Evolutionary conservation across 2,329 filamentous ascomycete species (phyloP).

Genomic region (Pestalotiopsis sp.): DNA sequence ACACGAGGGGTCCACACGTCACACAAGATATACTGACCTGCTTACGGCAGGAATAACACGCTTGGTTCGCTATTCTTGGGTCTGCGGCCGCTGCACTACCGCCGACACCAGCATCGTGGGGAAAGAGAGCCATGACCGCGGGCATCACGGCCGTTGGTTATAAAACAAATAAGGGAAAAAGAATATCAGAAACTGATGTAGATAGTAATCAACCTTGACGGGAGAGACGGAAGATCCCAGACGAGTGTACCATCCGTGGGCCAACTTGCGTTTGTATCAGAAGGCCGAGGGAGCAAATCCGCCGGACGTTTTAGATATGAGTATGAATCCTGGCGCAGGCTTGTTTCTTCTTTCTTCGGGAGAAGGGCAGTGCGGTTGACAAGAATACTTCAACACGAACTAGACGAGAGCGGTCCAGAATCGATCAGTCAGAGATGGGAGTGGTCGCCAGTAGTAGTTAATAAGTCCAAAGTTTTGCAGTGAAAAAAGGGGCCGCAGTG

Average conservation of each 20-base stretch:
- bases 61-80: slow-evolving; percentile 34
- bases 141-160: slow-evolving; percentile 2
- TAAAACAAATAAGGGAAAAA: neutral
- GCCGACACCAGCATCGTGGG: slow-evolving; percentile 15
- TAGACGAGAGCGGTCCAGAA: neutral
- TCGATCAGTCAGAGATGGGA: neutral
- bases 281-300: neutral
- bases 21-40: slow-evolving; percentile 14
- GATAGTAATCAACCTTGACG: neutral
- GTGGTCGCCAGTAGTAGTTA: neutral
- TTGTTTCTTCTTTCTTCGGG: neutral
- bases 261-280: neutral
- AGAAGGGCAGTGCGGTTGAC: neutral
- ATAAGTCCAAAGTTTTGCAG: neutral
- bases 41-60: slow-evolving; percentile 40
- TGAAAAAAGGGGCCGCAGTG: neutral
- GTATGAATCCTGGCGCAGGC: neutral
- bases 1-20: neutral
- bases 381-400: neutral
- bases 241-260: neutral
- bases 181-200: neutral
- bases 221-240: neutral
- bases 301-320: neutral
- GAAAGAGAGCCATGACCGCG: slow-evolving; percentile 11
- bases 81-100: slow-evolving; percentile 12